Evolutionary conservation across 257 asterid genomes (phyloP).

Genomic region (Nicotiana obtusifolia): DNA sequence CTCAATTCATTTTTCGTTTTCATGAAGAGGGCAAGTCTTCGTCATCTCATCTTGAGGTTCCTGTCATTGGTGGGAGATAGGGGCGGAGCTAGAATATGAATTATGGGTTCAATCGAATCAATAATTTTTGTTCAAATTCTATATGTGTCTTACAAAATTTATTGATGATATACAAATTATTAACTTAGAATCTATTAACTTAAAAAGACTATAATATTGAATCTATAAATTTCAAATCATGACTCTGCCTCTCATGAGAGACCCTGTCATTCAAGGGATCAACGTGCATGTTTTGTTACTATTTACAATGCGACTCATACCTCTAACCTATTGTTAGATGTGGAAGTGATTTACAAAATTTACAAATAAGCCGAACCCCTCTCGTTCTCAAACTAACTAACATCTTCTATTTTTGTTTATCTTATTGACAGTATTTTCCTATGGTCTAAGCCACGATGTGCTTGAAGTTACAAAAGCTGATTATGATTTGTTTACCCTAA

Average conservation of each 20-base stretch:
- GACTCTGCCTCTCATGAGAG: too few relatives aligned
- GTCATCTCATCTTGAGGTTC: too few relatives aligned
- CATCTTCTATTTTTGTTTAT: background rate
- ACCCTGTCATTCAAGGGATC: background rate
- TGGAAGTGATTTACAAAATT: background rate
- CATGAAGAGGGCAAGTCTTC: background rate
- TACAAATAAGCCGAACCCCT: background rate
- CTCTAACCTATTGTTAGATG: background rate
- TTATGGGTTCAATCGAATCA: rapidly evolving
- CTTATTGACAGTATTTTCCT: slow-evolving; percentile 42
- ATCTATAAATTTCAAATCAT: too few relatives aligned
- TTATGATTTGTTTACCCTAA: too few relatives aligned
- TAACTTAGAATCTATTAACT: too few relatives aligned
- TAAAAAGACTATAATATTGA: too few relatives aligned
- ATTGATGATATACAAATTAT: too few relatives aligned
- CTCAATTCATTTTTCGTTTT: background rate
- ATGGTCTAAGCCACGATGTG: slow-evolving; percentile 46
- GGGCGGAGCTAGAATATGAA: too few relatives aligned
- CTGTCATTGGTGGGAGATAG: too few relatives aligned
- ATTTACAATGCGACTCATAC: background rate
- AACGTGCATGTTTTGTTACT: background rate
- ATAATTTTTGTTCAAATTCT: too few relatives aligned
- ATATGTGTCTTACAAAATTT: too few relatives aligned
- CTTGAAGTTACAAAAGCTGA: slow-evolving; percentile 53
- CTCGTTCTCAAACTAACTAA: background rate